Conservation (phyloP, 1,139 yeast genomes). For the Yamadazyma pseudoaaseri region DNA sequence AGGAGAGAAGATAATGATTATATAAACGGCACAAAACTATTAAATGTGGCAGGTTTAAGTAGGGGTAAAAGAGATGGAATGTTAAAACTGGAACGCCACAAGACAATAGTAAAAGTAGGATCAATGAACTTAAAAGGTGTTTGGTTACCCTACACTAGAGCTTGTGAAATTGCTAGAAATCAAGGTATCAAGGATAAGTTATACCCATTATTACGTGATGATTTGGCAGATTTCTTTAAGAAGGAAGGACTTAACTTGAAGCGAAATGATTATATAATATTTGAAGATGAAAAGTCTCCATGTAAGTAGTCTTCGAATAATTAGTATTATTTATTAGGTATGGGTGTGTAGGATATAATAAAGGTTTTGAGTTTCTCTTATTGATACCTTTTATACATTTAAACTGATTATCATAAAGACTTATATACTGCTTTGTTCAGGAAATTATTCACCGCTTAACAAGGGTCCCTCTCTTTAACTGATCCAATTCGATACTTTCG, state of each 20-base stretch:
- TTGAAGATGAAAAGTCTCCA: no score
- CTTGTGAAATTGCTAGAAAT: slow-evolving; percentile 49
- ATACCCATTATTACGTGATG: slow-evolving; percentile 47
- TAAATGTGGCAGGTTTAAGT: slow-evolving; percentile 93
- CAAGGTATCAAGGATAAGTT: slow-evolving; percentile 42
- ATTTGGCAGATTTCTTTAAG: slow-evolving; percentile 35
- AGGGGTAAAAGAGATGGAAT: slow-evolving; percentile 96
- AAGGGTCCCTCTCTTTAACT: slow-evolving; percentile 51
- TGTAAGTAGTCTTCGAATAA: no score
- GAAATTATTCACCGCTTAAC: no score
- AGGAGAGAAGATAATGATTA: slow-evolving; percentile 52
- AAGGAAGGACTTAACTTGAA: slow-evolving; percentile 26
- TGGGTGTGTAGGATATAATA: no score
- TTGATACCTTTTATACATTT: no score
- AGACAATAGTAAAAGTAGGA: slow-evolving; percentile 50
- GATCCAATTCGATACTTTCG: slow-evolving; percentile 71
- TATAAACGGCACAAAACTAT: slow-evolving; percentile 59
- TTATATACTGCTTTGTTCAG: no score
- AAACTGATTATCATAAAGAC: not conserved
- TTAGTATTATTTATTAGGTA: no score
- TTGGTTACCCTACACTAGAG: slow-evolving; percentile 57
- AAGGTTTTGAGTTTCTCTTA: no score
- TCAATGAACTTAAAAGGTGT: slow-evolving; percentile 56
- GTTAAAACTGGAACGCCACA: slow-evolving; percentile 45
- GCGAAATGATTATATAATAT: slow-evolving; percentile 13